Conservation (phyloP, 2,329 filamentous ascomycete species). For the Fusarium marasasianum region DNA sequence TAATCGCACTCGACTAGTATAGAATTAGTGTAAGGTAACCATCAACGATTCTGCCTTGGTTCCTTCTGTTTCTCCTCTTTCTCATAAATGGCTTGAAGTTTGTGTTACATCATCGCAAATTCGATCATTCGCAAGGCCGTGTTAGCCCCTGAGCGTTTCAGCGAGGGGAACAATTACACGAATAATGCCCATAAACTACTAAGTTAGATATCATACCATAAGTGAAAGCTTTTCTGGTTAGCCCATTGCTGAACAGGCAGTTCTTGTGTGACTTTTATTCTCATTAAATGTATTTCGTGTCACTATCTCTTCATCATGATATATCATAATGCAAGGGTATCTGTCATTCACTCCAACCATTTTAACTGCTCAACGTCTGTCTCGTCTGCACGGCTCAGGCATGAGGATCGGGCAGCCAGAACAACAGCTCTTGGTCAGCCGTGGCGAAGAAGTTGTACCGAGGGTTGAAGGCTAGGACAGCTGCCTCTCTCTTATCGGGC, state of each 20-base stretch:
- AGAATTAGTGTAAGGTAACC: too few species aligned
- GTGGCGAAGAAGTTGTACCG: conserved; percentile 91
- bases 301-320: neutral
- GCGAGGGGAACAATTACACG: neutral
- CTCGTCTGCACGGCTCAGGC: conserved; percentile 47
- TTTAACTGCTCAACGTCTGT: neutral
- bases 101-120: neutral
- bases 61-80: neutral
- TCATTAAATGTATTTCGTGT: neutral
- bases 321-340: conserved; percentile 23
- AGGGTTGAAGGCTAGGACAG: conserved; percentile 87
- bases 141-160: neutral
- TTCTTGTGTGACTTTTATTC: neutral
- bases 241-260: neutral
- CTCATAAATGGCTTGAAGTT: neutral
- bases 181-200: neutral
- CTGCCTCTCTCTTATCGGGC: conserved; percentile 73
- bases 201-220: neutral
- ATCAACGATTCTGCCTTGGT: neutral
- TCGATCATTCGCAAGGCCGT: neutral
- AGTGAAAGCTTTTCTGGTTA: neutral
- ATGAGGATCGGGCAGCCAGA: conserved; percentile 79
- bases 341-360: conserved; percentile 8
- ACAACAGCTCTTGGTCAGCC: conserved; percentile 83
- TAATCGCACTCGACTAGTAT: conserved; percentile 2